Conservation (phyloP, 2,329 filamentous ascomycete species). For the Zalaria sp. region DNA sequence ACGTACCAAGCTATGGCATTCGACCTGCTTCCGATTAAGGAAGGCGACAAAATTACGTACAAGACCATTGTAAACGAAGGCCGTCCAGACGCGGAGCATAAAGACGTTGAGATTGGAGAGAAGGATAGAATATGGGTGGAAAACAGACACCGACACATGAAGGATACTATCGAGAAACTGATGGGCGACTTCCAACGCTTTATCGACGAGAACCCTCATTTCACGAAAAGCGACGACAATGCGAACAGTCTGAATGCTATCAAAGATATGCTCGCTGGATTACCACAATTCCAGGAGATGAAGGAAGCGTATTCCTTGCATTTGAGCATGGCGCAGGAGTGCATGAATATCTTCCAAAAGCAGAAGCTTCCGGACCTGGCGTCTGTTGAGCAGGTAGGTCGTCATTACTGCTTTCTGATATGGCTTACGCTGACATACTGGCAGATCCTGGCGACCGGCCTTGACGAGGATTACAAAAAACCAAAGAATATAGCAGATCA, state of each 20-base stretch:
- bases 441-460: conserved; percentile 67
- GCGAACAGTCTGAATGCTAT: conserved; percentile 75
- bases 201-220: conserved; percentile 80
- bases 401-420: no score
- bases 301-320: conserved; percentile 93
- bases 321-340: conserved; percentile 91
- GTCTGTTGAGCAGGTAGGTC: conserved; percentile 60
- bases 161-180: conserved; percentile 87
- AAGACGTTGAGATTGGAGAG: conserved; percentile 83
- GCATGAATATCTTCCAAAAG: conserved; percentile 83
- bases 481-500: conserved; percentile 81
- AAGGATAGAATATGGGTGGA: conserved; percentile 92
- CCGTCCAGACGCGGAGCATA: conserved; percentile 54
- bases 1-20: conserved; percentile 98
- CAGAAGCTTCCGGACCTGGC: conserved; percentile 79
- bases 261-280: conserved; percentile 88
- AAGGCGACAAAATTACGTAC: conserved; percentile 79
- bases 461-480: conserved; percentile 85
- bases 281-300: conserved; percentile 89
- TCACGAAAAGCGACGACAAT: conserved; percentile 59
- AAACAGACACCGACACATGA: conserved; percentile 93
- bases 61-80: conserved; percentile 68
- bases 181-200: conserved; percentile 90
- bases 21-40: conserved; percentile 76
- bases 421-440: conserved; percentile 5